Conservation (phyloP, 2,329 filamentous ascomycete species). For the Fusarium fracticaudum region DNA sequence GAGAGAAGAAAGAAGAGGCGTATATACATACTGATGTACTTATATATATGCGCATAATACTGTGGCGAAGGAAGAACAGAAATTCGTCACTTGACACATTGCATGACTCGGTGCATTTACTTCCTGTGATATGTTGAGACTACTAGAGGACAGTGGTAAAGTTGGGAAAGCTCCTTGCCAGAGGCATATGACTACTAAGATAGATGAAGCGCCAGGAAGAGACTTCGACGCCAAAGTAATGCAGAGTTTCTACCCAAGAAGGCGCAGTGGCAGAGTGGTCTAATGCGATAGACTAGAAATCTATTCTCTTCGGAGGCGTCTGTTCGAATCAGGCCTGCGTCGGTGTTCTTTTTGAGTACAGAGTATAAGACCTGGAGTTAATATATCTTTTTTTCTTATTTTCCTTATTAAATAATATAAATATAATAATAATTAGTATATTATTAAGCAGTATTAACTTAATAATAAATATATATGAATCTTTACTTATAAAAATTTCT, state of each 20-base stretch:
- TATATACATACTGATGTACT: constrained; percentile 37
- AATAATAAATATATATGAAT: no score
- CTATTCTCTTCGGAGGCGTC: constrained; percentile 33
- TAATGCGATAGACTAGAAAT: constrained; percentile 36
- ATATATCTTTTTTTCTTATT: no score
- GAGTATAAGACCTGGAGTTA: no score
- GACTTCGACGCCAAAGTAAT: accelerated
- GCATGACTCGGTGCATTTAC: neutral
- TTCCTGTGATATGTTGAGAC: neutral
- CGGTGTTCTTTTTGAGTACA: neutral
- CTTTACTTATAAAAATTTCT: no score
- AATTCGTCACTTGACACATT: constrained; percentile 4
- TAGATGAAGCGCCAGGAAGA: accelerated
- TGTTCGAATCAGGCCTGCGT: constrained; percentile 34
- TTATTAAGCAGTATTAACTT: no score
- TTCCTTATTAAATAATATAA: no score
- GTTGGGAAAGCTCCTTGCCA: neutral
- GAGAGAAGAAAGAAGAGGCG: neutral
- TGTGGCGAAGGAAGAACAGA: constrained; percentile 28
- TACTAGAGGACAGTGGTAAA: neutral
- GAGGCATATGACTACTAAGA: no score
- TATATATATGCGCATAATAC: constrained; percentile 35
- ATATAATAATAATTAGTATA: no score
- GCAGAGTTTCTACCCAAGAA: neutral
- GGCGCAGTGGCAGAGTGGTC: constrained; percentile 34